Evolutionary conservation across 1,284 basidiomycete genomes (phyloP).

Genomic region (Trichosporon coremiiforme): DNA sequence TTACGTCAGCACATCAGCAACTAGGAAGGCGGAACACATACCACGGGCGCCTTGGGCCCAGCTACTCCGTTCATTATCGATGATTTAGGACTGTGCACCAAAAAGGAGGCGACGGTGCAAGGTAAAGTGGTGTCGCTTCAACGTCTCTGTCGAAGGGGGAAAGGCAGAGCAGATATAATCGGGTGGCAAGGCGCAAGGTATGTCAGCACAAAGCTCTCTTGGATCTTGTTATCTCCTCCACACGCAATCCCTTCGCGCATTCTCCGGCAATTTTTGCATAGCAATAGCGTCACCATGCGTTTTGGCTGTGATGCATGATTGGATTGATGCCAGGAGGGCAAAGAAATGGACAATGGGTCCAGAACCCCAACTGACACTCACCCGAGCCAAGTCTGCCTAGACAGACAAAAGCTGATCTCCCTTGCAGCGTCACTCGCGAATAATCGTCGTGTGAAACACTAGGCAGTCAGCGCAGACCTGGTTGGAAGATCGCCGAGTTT

Average conservation of each 20-base stretch:
- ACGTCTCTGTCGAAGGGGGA: not conserved
- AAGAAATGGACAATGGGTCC: not conserved
- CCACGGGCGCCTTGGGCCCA: slow-evolving; percentile 44
- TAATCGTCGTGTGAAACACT: slow-evolving; percentile 9
- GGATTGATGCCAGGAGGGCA: slow-evolving; percentile 11
- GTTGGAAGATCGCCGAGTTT: slow-evolving; percentile 13
- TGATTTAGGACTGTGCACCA: not conserved
- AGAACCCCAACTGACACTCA: slow-evolving; percentile 11
- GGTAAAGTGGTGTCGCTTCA: not conserved
- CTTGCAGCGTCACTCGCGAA: slow-evolving; percentile 2
- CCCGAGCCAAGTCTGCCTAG: slow-evolving; percentile 5
- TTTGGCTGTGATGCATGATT: not conserved
- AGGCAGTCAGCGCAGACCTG: slow-evolving; percentile 13
- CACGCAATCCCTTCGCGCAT: not conserved
- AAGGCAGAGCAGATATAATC: not conserved
- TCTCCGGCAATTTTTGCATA: not conserved
- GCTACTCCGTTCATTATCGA: slow-evolving; percentile 38
- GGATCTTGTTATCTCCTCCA: not conserved
- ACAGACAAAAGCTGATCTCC: slow-evolving; percentile 1
- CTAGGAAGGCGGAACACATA: slow-evolving; percentile 22
- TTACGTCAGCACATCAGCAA: not conserved
- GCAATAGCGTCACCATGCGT: not conserved
- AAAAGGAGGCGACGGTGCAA: slow-evolving; percentile 11
- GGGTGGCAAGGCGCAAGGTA: slow-evolving; percentile 17
- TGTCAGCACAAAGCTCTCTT: slow-evolving; percentile 10